Conservation (phyloP, 305 asterid species). For the Fraxinus floribunda region DNA sequence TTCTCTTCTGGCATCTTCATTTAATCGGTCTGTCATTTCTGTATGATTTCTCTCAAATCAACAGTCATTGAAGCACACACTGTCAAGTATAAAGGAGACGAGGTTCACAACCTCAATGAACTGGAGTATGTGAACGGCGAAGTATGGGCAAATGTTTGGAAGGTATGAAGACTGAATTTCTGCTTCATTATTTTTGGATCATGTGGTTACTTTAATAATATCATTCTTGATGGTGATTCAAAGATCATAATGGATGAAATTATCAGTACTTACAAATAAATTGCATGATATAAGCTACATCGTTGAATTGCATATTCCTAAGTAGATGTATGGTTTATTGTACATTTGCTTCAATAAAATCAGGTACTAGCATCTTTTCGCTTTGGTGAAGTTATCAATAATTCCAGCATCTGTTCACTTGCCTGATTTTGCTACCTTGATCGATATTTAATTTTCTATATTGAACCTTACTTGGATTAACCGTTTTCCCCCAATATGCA, state of each 20-base stretch:
- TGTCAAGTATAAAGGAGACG: conserved; percentile 67
- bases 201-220: not conserved
- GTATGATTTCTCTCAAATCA: conserved; percentile 7
- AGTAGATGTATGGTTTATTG: not conserved
- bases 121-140: conserved; percentile 84
- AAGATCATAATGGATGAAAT: not conserved
- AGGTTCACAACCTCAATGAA: conserved; percentile 80
- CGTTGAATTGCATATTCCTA: not conserved
- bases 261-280: not conserved
- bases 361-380: not conserved
- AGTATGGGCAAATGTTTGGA: conserved; percentile 94
- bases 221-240: not conserved
- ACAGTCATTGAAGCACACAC: conserved; percentile 56
- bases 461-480: not conserved
- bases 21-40: not conserved
- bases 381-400: not conserved
- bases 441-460: not conserved
- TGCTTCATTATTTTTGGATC: not conserved
- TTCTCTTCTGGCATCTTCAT: not conserved
- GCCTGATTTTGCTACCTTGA: not conserved
- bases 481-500: conserved; percentile 27
- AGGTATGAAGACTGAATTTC: conserved; percentile 40
- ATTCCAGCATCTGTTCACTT: not conserved
- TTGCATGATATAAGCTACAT: not conserved
- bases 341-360: not conserved